phyloP scores from a whole-genome alignment of 2,329 filamentous ascomycete genomes.

The Colletotrichum eremochloae region DNA sequence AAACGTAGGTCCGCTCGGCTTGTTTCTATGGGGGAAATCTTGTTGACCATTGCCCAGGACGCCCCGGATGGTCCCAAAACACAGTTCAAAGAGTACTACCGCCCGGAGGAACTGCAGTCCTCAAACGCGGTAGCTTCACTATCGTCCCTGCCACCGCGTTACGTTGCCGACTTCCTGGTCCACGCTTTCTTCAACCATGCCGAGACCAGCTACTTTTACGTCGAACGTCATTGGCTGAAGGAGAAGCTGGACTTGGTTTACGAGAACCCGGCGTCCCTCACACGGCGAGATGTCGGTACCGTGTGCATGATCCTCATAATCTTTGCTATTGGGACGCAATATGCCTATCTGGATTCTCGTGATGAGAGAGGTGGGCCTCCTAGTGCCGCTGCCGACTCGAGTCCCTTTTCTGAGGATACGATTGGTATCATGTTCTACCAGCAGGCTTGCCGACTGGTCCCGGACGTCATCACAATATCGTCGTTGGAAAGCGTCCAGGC shows the following conservation, averaged over 20 bases:
- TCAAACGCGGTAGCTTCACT: constrained; percentile 55
- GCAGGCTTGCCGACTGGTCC: constrained; percentile 65
- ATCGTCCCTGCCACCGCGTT: constrained; percentile 59
- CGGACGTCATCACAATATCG: constrained; percentile 68
- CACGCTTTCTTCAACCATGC: constrained; percentile 63
- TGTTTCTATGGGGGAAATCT: neutral
- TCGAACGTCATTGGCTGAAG: constrained; percentile 59
- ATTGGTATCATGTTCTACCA: constrained; percentile 70
- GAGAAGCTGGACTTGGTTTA: constrained; percentile 58
- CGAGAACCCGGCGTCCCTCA: constrained; percentile 53
- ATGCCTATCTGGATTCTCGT: constrained; percentile 59
- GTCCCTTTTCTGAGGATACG: constrained; percentile 61
- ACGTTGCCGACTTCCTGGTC: constrained; percentile 61
- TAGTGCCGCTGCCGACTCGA: constrained; percentile 41
- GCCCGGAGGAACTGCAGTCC: constrained; percentile 59
- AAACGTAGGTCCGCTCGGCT: constrained; percentile 45
- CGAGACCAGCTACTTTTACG: constrained; percentile 63
- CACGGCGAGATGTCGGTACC: constrained; percentile 56
- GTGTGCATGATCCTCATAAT: constrained; percentile 62
- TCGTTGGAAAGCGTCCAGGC: constrained; percentile 71
- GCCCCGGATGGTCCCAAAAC: constrained; percentile 41
- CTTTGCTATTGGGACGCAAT: constrained; percentile 65
- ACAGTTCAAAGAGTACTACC: constrained; percentile 58
- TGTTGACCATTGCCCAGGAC: constrained; percentile 19
- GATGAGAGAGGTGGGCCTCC: constrained; percentile 39